phyloP scores from a whole-genome alignment of 2,329 filamentous ascomycete species.

The Cordyceps fumosorosea region DNA sequence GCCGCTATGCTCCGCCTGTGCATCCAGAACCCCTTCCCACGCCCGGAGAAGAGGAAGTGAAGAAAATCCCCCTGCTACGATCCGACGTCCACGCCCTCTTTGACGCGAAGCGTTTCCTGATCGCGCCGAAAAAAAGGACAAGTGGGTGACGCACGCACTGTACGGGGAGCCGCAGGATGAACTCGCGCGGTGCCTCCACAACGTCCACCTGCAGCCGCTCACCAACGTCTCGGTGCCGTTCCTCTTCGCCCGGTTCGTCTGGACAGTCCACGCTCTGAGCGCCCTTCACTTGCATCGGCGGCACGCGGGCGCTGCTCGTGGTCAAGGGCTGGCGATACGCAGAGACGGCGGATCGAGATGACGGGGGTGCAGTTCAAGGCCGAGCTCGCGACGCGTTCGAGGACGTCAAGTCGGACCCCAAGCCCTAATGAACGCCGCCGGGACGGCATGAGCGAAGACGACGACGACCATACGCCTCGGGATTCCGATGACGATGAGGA shows the following conservation, averaged over 20 bases:
- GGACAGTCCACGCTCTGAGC: neutral
- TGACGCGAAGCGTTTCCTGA: neutral
- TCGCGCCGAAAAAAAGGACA: neutral
- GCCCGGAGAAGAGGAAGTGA: neutral
- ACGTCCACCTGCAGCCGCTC: neutral
- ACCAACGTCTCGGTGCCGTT: neutral
- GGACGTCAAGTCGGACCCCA: neutral
- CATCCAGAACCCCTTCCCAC: neutral
- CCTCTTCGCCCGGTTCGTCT: neutral
- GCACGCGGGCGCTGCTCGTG: neutral
- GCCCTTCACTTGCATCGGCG: neutral
- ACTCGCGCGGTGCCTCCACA: neutral
- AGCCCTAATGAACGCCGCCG: neutral
- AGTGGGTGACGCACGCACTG: neutral
- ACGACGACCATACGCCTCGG: neutral
- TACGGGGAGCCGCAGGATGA: neutral
- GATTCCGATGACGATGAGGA: neutral
- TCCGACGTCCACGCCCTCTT: neutral
- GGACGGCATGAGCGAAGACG: neutral
- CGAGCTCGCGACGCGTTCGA: neutral
- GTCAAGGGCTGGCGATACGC: neutral
- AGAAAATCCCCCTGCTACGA: neutral
- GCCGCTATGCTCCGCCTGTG: neutral
- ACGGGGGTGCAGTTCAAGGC: neutral
- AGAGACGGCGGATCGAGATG: neutral